Evolutionary conservation across 2,329 filamentous ascomycete genomes (phyloP), one percentile per base, ranked within the genome.

Genomic region (Leptographium lundbergii): DNA sequence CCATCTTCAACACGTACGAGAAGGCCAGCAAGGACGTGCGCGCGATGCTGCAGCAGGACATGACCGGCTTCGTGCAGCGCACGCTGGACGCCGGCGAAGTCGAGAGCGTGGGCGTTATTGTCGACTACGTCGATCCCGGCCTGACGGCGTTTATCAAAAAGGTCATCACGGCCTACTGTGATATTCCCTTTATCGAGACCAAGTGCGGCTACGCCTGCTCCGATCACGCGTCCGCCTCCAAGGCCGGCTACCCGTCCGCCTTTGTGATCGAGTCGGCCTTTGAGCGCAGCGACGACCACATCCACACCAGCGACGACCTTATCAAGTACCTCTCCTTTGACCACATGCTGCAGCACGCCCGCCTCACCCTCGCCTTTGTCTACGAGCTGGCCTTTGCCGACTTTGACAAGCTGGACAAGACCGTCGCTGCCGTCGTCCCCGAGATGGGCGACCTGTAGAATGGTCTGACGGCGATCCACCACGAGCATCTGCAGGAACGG

Each of bases 31-130:
- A 86, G 29, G 84, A 92, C 64, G 80, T 97, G 71, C 95, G 92
- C 75, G 92, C 92, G 39, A 97, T 97, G 94, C 81, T 97, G 58
- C 92, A 97, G 75, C 92, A 97, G 73, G 92, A 97, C 72, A 97
- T 97, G 92, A 95, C 90, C 1, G 92, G 92, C 22, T 96, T 87
- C 70, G 81, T 91, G 6, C 84, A 91, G 70, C 86, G 85, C 67
- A 95, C 91, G 0, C 74, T 94, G 24, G 88, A 94, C 64, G 86
- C 89, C 3, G 91, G 91, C 61, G 79, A 89, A 71, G 81, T 84
- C 6, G 92, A 96, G 77, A 87, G 85, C 53, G 88, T 97, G 3
- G 92, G 92, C 51, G 89, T 97, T 57, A 95, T 97, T 67, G 91
- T 88, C 5, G 92, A 97, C 72, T 96, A 81, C 66, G 92, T 97